Conservation (phyloP, 2,329 filamentous ascomycete species). For the Botrytis hyacinthi region DNA sequence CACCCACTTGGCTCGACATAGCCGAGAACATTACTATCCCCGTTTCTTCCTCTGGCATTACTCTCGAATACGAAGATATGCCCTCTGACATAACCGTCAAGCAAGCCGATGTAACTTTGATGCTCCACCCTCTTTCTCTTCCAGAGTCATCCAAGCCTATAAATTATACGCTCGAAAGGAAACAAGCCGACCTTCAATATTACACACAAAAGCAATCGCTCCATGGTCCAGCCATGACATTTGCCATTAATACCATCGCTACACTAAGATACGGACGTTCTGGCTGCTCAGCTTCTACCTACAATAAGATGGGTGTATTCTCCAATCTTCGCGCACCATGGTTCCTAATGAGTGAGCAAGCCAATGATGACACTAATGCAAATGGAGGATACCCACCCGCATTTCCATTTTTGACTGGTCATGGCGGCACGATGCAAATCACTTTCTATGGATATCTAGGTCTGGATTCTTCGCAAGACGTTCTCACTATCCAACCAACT, state of each 20-base stretch:
- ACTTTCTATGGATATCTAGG: constrained; percentile 66
- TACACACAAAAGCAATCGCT: constrained; percentile 35
- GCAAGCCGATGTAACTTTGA: constrained; percentile 28
- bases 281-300: constrained; percentile 67
- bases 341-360: constrained; percentile 69
- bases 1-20: constrained; percentile 57
- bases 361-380: constrained; percentile 55
- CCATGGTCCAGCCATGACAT: constrained; percentile 72
- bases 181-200: constrained; percentile 19
- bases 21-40: constrained; percentile 54
- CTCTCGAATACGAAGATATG: constrained; percentile 36
- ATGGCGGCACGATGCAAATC: constrained; percentile 68
- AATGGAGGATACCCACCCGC: constrained; percentile 68
- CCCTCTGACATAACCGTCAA: constrained; percentile 25
- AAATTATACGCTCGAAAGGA: constrained; percentile 6
- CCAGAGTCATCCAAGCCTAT: background rate
- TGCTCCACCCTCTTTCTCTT: constrained; percentile 22
- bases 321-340: constrained; percentile 66
- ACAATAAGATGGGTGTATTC: constrained; percentile 59
- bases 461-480: constrained; percentile 57
- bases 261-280: constrained; percentile 64
- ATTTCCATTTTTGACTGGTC: constrained; percentile 69
- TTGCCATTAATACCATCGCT: constrained; percentile 65
- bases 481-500: constrained; percentile 61
- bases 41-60: constrained; percentile 55